Percentiles rank a stretch among this genome's conserved stretches.
Evolutionary conservation across 2,329 filamentous ascomycete species (phyloP).

Genomic region (Cordyceps militaris): DNA sequence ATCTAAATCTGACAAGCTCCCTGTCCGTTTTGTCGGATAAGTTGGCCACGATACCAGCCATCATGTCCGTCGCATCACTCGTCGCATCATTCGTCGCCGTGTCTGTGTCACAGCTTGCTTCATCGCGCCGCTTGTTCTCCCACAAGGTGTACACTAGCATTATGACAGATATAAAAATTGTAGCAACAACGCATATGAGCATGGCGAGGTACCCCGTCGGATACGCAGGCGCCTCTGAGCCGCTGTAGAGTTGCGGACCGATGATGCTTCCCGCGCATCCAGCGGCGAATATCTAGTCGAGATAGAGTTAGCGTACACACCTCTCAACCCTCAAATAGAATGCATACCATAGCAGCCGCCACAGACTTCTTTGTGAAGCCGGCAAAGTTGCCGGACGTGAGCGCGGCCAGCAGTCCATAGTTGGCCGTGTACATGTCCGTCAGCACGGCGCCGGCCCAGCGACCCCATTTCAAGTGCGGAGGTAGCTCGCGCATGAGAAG

Average conservation of each 20-base stretch:
- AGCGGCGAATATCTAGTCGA: conserved; percentile 40
- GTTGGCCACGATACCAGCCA: conserved; percentile 35
- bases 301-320: background rate
- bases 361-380: conserved; percentile 55
- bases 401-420: conserved; percentile 39
- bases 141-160: background rate
- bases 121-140: background rate
- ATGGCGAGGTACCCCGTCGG: conserved; percentile 55
- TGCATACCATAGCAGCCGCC: conserved; percentile 39
- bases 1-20: conserved; percentile 49
- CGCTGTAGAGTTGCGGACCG: conserved; percentile 52
- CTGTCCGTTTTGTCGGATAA: conserved; percentile 44
- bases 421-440: conserved; percentile 1
- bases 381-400: conserved; percentile 50
- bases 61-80: conserved; percentile 2
- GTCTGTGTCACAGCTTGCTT: conserved; percentile 39
- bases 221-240: conserved; percentile 52
- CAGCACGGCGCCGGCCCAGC: background rate
- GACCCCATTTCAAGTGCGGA: conserved; percentile 5
- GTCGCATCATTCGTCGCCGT: conserved; percentile 30
- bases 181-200: conserved; percentile 44
- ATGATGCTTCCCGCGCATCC: conserved; percentile 56
- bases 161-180: conserved; percentile 42
- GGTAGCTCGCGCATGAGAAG: conserved; percentile 18
- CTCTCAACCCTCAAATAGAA: background rate